Evolutionary conservation across 2,329 filamentous ascomycete genomes (phyloP), one percentile per base, ranked within the genome.

Genomic region (Cladophialophora immunda): DNA sequence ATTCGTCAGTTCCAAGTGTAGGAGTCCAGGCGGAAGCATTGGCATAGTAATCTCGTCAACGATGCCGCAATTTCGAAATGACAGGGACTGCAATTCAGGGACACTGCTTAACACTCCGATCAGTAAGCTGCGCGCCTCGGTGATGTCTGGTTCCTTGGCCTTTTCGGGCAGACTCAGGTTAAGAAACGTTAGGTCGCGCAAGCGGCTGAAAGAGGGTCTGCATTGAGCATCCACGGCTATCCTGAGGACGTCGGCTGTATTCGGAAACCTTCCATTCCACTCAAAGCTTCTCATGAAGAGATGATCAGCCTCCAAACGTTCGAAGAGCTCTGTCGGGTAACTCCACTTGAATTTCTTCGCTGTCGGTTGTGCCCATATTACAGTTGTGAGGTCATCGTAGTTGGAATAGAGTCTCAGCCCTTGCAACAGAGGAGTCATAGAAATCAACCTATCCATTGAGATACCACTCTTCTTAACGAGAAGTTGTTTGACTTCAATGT

Each of bases 41-140:
- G 86, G 83, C n/a, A 97, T 81, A 19, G 96, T 82, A 8, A 83
- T 81, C 7, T 88, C 85, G 73, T 91, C 91, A 65, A 93, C 85
- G 36, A 92, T 83, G 2, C 89, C 90, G 52, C 90, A 96, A 7
- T 90, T 90, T 74, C 94, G 88, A 70, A 97, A 89, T 1, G 89
- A 83, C 11, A 97, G 80, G 62, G 89, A 86, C 62, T 84, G 84
- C 6, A 98, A 81, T 1, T 85, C 78, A 0, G 88, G 86, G 8
- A 97, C 56, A 19, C 53, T 22, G 15, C 30, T 52, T 3, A 73
- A 27, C 25, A 68, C 69, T 11, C 83, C 29, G 85, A 82, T 15
- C 83, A 81, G 61, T 11, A 62, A 50, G 13, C 56, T 66, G 19
- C 56, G 59, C 11, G 63, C 62, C 8, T 6, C 59, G n/a, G 34